phyloP scores from a whole-genome alignment of 1,139 yeast genomes.

The Sporopachydermia cereana region DNA sequence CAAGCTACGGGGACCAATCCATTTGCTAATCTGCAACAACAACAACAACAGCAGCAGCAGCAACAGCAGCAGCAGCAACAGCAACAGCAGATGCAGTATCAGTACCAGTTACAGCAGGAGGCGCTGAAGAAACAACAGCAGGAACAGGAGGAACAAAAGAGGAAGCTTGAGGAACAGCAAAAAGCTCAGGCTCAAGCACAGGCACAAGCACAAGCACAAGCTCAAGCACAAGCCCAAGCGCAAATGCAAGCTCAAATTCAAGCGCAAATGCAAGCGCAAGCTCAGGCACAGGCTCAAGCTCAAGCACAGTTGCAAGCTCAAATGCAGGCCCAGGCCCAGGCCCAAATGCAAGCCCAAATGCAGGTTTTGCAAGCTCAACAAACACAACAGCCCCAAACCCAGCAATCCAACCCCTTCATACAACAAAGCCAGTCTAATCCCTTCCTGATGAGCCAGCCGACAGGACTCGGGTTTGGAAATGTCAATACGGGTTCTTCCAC shows the following conservation, averaged over 20 bases:
- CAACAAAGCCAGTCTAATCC: slow-evolving; percentile 1
- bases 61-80: slow-evolving; percentile 9
- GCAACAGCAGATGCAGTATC: slow-evolving; percentile 13
- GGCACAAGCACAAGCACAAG: slow-evolving; percentile 8
- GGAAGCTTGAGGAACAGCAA: slow-evolving; percentile 1
- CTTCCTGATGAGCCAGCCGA: slow-evolving; percentile 19
- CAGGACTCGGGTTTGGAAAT: slow-evolving; percentile 48
- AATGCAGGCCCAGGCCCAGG: slow-evolving; percentile 9
- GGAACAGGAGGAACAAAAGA: slow-evolving; percentile 9
- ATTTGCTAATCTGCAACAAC: slow-evolving; percentile 7
- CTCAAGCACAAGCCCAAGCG: neutral
- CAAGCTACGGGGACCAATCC: slow-evolving; percentile 8
- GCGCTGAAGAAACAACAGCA: slow-evolving; percentile 13
- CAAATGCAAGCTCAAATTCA: neutral
- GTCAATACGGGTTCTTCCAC: slow-evolving; percentile 15
- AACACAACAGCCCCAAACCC: slow-evolving; percentile 13
- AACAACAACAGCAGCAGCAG: slow-evolving; percentile 20
- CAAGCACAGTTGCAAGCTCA: slow-evolving; percentile 12
- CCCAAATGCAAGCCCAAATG: slow-evolving; percentile 12
- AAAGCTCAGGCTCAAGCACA: slow-evolving; percentile 6
- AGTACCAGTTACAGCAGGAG: slow-evolving; percentile 8
- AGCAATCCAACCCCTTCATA: slow-evolving; percentile 16
- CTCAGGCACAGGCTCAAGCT: slow-evolving; percentile 11
- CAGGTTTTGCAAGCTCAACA: slow-evolving; percentile 11
- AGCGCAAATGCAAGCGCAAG: slow-evolving; percentile 7